A percentile compares a stretch with the other conserved stretches of the same genome.
Conservation (phyloP, 805 yeast genomes). For the Yarrowia sp. region DNA sequence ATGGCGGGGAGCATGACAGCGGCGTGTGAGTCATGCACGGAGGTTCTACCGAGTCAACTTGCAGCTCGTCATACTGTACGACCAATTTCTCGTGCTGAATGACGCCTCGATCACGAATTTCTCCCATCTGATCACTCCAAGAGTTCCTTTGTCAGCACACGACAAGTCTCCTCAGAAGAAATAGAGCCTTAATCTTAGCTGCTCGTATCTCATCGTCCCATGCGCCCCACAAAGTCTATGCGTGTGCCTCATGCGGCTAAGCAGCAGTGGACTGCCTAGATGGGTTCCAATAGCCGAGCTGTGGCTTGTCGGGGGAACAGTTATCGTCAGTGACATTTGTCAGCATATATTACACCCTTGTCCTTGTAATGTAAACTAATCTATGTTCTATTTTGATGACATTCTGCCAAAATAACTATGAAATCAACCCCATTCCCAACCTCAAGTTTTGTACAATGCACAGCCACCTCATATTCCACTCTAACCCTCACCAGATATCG, state of each 20-base stretch:
- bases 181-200: not conserved
- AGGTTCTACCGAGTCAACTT: not conserved
- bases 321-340: not conserved
- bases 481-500: too few species aligned
- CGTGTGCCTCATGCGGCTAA: not conserved
- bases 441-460: too few species aligned
- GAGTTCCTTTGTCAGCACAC: too few species aligned
- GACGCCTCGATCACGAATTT: too few species aligned
- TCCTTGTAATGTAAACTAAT: too few species aligned
- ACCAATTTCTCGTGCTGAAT: too few species aligned
- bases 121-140: too few species aligned
- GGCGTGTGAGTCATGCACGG: conserved; percentile 8
- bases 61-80: not conserved
- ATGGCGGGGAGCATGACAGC: not conserved
- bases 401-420: too few species aligned
- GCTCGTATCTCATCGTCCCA: not conserved
- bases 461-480: too few species aligned
- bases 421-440: too few species aligned
- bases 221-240: not conserved
- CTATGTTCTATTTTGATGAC: not conserved
- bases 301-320: not conserved
- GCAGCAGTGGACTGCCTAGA: not conserved
- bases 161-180: not conserved
- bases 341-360: not conserved
- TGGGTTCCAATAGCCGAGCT: not conserved